Conservation (phyloP, 148 eudicot genomes). For the Cornus controversa region DNA sequence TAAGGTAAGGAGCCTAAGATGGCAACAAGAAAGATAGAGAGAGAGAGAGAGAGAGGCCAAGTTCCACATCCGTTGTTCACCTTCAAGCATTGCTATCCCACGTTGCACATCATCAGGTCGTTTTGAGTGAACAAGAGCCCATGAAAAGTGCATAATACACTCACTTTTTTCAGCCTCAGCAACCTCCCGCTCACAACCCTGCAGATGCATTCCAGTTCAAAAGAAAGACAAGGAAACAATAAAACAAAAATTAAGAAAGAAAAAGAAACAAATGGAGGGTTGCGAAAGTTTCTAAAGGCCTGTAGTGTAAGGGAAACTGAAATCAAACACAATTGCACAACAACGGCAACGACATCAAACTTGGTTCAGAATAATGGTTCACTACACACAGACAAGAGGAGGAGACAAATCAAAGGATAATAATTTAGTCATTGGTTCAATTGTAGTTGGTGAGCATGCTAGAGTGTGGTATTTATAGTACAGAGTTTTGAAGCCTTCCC, state of each 20-base stretch:
- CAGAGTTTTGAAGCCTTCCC: too few species aligned
- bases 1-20: neutral
- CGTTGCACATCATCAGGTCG: constrained; percentile 47
- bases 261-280: neutral
- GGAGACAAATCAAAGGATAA: too few species aligned
- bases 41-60: neutral
- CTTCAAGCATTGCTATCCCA: constrained; percentile 45
- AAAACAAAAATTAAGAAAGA: neutral
- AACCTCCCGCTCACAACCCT: constrained; percentile 50
- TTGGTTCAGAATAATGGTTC: too few species aligned
- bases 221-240: neutral
- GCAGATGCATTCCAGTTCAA: constrained; percentile 5
- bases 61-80: constrained; percentile 12
- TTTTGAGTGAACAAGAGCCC: constrained; percentile 48
- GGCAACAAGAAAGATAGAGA: neutral
- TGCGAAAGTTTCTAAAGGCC: too few species aligned
- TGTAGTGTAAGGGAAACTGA: neutral
- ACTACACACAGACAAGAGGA: too few species aligned
- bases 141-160: constrained; percentile 41
- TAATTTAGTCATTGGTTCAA: too few species aligned
- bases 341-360: neutral
- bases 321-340: neutral
- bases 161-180: constrained; percentile 41
- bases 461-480: too few species aligned
- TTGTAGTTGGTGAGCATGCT: too few species aligned